Evolutionary conservation across 176 grass and related monocot genomes (phyloP).

Genomic region (Microstegium vimineum): DNA sequence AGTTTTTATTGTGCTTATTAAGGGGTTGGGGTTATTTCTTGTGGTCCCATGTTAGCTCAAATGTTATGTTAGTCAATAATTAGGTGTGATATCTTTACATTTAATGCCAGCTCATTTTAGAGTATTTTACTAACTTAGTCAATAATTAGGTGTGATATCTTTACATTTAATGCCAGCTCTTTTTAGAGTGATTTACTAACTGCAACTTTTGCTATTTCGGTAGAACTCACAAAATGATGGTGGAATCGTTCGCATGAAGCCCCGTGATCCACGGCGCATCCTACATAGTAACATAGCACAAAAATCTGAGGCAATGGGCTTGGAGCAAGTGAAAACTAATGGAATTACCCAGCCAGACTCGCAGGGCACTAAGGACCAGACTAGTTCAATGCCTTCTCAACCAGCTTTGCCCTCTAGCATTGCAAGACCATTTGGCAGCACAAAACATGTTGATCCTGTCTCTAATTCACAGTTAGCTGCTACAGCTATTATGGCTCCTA

Average conservation of each 20-base stretch:
- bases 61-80: neutral
- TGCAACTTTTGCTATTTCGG: conserved; percentile 12
- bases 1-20: conserved; percentile 3
- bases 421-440: conserved; percentile 4
- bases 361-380: conserved; percentile 41
- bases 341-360: conserved; percentile 30
- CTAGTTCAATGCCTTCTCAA: conserved; percentile 31
- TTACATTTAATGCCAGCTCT: neutral
- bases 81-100: too few relatives aligned
- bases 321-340: conserved; percentile 56
- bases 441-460: conserved; percentile 30
- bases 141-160: too few relatives aligned
- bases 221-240: conserved; percentile 49
- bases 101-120: too few relatives aligned
- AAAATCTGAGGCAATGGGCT: conserved; percentile 31
- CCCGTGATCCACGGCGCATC: conserved; percentile 81
- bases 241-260: conserved; percentile 76
- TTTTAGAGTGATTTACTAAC: conserved; percentile 17
- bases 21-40: neutral
- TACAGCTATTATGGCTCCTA: conserved; percentile 27
- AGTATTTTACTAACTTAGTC: too few relatives aligned
- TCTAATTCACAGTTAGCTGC: conserved; percentile 60
- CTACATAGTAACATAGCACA: conserved; percentile 55
- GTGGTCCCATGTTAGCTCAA: neutral
- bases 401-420: neutral